Conservation (phyloP, 1,284 basidiomycete species). For the Moesziomyces aphidis region DNA sequence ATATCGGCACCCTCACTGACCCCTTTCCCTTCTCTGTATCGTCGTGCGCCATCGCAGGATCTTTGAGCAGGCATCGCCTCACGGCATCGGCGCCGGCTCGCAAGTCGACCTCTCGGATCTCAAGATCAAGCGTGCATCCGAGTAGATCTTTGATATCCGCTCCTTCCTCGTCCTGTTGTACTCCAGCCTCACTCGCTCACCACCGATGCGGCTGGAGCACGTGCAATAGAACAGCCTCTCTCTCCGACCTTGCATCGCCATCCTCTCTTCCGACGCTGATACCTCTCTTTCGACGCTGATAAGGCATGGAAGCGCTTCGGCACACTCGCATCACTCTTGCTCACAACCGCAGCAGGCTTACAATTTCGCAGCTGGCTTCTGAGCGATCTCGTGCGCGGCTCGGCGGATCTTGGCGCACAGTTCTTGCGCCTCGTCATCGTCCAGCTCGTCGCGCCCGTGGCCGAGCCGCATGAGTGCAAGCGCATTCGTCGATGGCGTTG, state of each 20-base stretch:
- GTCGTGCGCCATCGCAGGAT: constrained; percentile 22
- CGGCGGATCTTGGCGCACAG: constrained; percentile 28
- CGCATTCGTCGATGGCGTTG: constrained; percentile 17
- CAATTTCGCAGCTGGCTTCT: constrained; percentile 18
- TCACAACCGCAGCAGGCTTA: constrained; percentile 7
- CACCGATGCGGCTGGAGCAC: background rate
- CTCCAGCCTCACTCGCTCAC: constrained; percentile 3
- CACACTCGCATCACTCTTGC: background rate
- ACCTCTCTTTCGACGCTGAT: background rate
- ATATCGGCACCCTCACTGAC: background rate
- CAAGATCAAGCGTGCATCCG: constrained; percentile 56
- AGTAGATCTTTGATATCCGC: constrained; percentile 12
- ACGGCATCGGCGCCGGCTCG: constrained; percentile 48
- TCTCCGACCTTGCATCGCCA: background rate
- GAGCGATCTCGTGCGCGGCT: constrained; percentile 10
- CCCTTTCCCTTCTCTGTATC: background rate
- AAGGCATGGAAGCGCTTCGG: background rate
- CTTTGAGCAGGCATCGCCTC: constrained; percentile 63
- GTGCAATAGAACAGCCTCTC: constrained; percentile 1
- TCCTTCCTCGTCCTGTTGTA: constrained; percentile 5
- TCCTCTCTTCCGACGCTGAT: background rate
- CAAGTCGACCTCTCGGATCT: constrained; percentile 61
- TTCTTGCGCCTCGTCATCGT: constrained; percentile 49
- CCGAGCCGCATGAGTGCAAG: constrained; percentile 38
- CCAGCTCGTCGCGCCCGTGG: constrained; percentile 57